Evolutionary conservation across 148 eudicot species (phyloP), one percentile per base, ranked within the genome.

Genomic region (Drosera capensis): DNA sequence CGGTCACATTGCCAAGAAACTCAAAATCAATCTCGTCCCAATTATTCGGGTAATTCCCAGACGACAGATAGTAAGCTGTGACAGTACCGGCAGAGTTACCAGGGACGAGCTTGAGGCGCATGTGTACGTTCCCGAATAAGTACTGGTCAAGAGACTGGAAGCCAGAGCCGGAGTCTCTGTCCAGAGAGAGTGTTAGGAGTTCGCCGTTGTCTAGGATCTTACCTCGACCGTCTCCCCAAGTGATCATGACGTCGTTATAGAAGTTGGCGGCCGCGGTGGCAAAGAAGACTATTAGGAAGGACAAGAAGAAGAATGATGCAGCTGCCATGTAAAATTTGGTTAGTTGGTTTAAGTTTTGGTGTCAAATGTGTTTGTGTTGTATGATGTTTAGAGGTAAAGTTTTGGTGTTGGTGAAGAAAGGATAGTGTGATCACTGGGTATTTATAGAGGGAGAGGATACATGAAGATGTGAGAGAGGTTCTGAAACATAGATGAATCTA

Each of bases 61-160:
- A 41, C 15, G 11, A 41, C 16, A 17, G 38, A 23, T 57, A 65
- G 16, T 51, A 65, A 5, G 70, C 44, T 3, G 64, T 52, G 22
- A 65, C 70, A 1, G 68, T 51, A 21, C 68, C 68, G 40, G 68
- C 68, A n/a, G 62, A 64, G 40, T 64, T 64, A 16, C 59, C 64
- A 13, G 49, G 42, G 6, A 65, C 64, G 16, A 65, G 64, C 49
- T 65, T 65, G 20, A 65, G 34, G 19, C 52, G 54, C 55, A 65
- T 30, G 19, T 65, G 59, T 13, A 64, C 16, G 25, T 45, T 57
- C 14, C 54, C 57, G 38, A 64, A 64, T 23, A 64, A 40, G 23
- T 40, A 65, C 24, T 51, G 48, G 14, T 47, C 25, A 19, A 46
- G 58, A 38, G 70, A 58, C 14, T 54, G 59, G 22, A 65, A 39